phyloP scores from a whole-genome alignment of 1,284 basidiomycete genomes.

The Tilletia indica region DNA sequence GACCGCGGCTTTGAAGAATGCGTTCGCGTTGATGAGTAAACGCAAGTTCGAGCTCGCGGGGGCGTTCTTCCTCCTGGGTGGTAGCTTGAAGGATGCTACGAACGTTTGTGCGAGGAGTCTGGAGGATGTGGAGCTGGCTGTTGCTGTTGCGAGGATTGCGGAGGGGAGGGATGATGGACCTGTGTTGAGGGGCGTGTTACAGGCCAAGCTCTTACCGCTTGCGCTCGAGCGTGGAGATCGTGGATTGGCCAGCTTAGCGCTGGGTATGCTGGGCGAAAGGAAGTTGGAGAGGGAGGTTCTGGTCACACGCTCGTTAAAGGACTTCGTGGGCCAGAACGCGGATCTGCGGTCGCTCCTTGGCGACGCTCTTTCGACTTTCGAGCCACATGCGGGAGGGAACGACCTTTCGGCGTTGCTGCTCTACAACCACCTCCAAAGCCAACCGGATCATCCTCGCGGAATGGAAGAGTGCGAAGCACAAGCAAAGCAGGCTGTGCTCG shows the following conservation, averaged over 20 bases:
- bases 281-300: constrained; percentile 82
- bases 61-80: constrained; percentile 92
- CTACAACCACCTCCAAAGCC: constrained; percentile 9
- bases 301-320: constrained; percentile 60
- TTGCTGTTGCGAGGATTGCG: constrained; percentile 82
- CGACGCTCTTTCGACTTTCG: background rate
- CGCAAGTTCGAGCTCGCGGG: constrained; percentile 68
- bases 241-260: constrained; percentile 95
- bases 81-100: constrained; percentile 83
- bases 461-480: background rate
- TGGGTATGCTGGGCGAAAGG: constrained; percentile 80
- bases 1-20: constrained; percentile 93
- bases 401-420: constrained; percentile 10
- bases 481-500: background rate
- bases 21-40: constrained; percentile 78
- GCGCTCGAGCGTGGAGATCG: constrained; percentile 83
- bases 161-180: constrained; percentile 73
- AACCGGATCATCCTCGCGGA: background rate
- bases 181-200: constrained; percentile 70
- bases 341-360: background rate
- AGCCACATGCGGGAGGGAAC: background rate
- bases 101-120: constrained; percentile 86
- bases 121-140: constrained; percentile 81
- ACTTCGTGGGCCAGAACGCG: constrained; percentile 7
- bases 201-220: constrained; percentile 72